A percentile compares a stretch with the other conserved stretches of the same genome.
Evolutionary conservation across 169 alveolate species (phyloP).

Genomic region (Plasmodium yoelii): DNA sequence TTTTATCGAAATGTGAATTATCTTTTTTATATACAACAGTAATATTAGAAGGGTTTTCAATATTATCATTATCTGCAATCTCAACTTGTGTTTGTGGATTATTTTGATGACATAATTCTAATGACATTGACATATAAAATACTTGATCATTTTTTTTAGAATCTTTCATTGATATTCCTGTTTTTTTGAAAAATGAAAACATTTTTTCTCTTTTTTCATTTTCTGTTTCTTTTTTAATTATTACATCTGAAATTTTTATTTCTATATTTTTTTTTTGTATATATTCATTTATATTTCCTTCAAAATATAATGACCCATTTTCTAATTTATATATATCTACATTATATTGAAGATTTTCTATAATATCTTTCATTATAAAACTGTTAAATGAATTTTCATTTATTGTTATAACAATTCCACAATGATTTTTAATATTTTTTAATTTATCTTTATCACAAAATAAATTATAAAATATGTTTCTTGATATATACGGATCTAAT

Average conservation of each 20-base stretch:
- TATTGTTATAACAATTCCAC: constrained; percentile 23
- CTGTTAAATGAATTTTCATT: constrained; percentile 35
- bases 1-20: background rate
- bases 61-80: too few species aligned
- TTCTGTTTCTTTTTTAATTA: background rate
- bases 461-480: constrained; percentile 80
- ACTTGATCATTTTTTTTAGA: background rate
- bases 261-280: constrained; percentile 12
- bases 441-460: constrained; percentile 58
- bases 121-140: background rate
- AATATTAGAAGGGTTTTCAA: too few species aligned
- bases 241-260: background rate
- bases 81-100: too few species aligned
- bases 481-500: constrained; percentile 80
- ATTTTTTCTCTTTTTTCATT: background rate
- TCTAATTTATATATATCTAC: constrained; percentile 36
- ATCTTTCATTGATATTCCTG: background rate
- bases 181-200: background rate
- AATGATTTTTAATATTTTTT: constrained; percentile 11
- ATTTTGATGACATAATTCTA: too few species aligned
- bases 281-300: constrained; percentile 23
- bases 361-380: constrained; percentile 8
- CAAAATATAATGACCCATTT: constrained; percentile 8
- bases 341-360: constrained; percentile 31
- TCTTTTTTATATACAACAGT: too few species aligned